Conservation (phyloP, 495 filamentous ascomycete genomes). For the Aspergillus bertholletiae region DNA sequence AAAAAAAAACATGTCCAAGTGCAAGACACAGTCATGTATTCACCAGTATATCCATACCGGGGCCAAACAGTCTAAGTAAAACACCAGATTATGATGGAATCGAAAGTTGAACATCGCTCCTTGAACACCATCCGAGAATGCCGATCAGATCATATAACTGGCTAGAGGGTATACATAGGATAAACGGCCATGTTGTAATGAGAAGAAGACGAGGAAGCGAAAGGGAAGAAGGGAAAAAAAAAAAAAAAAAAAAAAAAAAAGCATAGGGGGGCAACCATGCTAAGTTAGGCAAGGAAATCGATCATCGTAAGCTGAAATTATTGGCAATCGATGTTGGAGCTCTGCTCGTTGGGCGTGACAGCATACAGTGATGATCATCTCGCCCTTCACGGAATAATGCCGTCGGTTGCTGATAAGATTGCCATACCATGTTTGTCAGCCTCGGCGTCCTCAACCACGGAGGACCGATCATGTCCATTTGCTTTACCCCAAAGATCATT, state of each 20-base stretch:
- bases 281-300: no score
- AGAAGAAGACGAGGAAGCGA: no score
- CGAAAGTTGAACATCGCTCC: not conserved
- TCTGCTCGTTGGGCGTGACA: no score
- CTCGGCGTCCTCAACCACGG: not conserved
- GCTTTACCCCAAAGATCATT: not conserved
- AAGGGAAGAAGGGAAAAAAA: not conserved
- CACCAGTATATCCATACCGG: not conserved
- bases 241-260: conserved; percentile 4
- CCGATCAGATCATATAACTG: not conserved
- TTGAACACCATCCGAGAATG: not conserved
- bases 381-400: conserved; percentile 8
- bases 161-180: not conserved
- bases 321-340: no score
- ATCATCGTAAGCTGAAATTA: not conserved
- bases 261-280: not conserved
- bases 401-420: conserved; percentile 13
- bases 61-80: not conserved
- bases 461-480: not conserved
- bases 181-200: not conserved
- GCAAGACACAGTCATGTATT: not conserved
- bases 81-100: not conserved
- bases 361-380: not conserved
- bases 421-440: conserved; percentile 9
- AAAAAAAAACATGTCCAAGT: not conserved